Percentiles rank a stretch among this genome's conserved stretches.
Conservation (phyloP, 345 rosid genomes). For the Salix viminalis region DNA sequence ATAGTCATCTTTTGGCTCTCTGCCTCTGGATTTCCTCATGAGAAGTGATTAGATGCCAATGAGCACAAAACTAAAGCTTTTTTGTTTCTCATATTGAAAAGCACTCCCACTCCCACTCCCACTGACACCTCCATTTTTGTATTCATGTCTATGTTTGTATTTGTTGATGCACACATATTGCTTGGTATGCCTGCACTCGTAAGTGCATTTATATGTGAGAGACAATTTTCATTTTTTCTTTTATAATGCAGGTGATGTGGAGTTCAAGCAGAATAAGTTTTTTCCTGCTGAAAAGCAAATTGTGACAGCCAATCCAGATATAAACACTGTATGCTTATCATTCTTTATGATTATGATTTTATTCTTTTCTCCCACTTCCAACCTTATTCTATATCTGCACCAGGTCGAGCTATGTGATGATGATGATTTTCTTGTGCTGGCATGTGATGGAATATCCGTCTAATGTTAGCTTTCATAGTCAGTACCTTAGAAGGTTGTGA, state of each 20-base stretch:
- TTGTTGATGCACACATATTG: not conserved
- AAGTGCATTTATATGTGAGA: not conserved
- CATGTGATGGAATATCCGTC: slow-evolving; percentile 77
- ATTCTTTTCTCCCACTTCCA: not conserved
- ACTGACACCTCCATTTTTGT: not conserved
- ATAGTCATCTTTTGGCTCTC: not conserved
- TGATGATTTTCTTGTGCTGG: slow-evolving; percentile 86
- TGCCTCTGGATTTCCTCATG: not conserved
- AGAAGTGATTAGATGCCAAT: not conserved
- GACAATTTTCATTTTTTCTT: slow-evolving; percentile 6
- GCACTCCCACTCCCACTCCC: not conserved
- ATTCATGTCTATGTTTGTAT: not conserved
- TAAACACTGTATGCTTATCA: slow-evolving; percentile 47
- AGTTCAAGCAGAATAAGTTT: slow-evolving; percentile 86
- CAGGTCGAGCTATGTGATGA: slow-evolving; percentile 93
- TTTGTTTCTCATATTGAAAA: not conserved
- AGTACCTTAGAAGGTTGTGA: not conserved
- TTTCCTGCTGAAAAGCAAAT: slow-evolving; percentile 77
- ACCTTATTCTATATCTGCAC: not conserved
- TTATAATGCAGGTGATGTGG: slow-evolving; percentile 72
- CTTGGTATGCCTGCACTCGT: not conserved
- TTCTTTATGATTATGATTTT: not conserved
- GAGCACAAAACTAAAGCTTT: not conserved
- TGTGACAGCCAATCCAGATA: slow-evolving; percentile 79
- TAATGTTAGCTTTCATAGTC: not conserved